These are phyloP conservation scores for Podaxis pistillaris DNA, from an alignment of 768 basidiomycete species.

Conservation along the genomic window DNA sequence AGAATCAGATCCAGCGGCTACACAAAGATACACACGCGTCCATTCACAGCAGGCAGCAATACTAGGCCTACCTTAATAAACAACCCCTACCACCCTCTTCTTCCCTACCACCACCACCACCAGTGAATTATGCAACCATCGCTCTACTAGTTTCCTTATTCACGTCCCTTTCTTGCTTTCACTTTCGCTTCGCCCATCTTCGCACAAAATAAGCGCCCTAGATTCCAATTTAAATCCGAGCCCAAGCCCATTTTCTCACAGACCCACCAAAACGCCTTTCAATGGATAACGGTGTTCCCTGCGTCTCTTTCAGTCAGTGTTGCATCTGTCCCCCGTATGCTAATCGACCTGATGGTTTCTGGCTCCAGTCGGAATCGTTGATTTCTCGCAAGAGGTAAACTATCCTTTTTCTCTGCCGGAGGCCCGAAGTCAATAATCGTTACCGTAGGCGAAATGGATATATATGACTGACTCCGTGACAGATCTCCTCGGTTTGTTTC, in stretches of 20 bases:
- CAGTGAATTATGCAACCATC: not conserved
- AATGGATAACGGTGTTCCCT: slow-evolving; percentile 51
- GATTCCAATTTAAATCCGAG: slow-evolving; percentile 17
- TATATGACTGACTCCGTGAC: slow-evolving; percentile 65
- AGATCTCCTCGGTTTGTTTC: slow-evolving; percentile 55
- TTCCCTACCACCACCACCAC: not conserved
- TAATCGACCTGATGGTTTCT: slow-evolving; percentile 6
- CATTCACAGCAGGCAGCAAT: not conserved
- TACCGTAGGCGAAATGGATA: slow-evolving; percentile 57
- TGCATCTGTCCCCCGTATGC: slow-evolving; percentile 7
- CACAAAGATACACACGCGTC: slow-evolving; percentile 11
- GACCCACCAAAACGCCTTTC: slow-evolving; percentile 16
- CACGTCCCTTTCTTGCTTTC: slow-evolving; percentile 11
- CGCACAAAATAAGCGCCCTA: slow-evolving; percentile 10
- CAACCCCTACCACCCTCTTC: not conserved
- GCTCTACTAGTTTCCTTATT: not conserved
- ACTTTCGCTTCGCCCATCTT: not conserved
- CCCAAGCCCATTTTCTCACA: slow-evolving; percentile 14
- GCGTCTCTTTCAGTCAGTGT: slow-evolving; percentile 75
- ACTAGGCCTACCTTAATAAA: not conserved
- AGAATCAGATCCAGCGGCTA: slow-evolving; percentile 4
- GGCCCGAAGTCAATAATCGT: not conserved
- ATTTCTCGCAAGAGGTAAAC: slow-evolving; percentile 71
- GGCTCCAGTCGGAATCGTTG: slow-evolving; percentile 68
- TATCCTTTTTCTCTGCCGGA: not conserved